Conservation (phyloP, 148 eudicot genomes). For the Chenopodium berlandieri region DNA sequence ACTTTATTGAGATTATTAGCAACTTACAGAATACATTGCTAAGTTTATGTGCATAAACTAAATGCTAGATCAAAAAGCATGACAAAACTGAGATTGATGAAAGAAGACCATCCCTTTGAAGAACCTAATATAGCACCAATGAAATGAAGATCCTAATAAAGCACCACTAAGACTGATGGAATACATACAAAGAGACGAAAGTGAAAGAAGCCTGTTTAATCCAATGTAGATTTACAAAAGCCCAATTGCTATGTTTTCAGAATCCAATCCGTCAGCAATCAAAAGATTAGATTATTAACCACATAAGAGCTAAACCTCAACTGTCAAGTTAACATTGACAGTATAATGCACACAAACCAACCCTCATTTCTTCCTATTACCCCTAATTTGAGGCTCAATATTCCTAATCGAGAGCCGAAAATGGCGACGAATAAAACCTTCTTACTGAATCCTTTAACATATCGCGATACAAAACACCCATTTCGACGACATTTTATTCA, state of each 20-base stretch:
- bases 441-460: neutral
- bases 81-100: too few species aligned
- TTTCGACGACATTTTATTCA: neutral
- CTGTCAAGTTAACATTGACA: neutral
- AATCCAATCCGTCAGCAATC: neutral
- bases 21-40: too few species aligned
- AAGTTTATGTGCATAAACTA: too few species aligned
- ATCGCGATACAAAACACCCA: neutral
- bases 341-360: neutral
- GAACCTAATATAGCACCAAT: too few species aligned
- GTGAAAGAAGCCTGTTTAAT: too few species aligned
- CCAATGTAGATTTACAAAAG: too few species aligned
- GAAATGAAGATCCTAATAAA: too few species aligned
- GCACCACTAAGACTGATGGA: too few species aligned
- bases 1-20: too few species aligned
- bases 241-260: neutral
- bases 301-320: neutral
- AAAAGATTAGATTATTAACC: neutral
- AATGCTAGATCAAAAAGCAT: too few species aligned
- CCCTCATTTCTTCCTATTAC: neutral
- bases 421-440: neutral
- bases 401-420: neutral
- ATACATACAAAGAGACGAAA: too few species aligned
- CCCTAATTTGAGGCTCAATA: neutral
- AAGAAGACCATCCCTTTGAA: too few species aligned